Conservation (phyloP, 1,284 basidiomycete genomes). For the Cerioporus squamosus region DNA sequence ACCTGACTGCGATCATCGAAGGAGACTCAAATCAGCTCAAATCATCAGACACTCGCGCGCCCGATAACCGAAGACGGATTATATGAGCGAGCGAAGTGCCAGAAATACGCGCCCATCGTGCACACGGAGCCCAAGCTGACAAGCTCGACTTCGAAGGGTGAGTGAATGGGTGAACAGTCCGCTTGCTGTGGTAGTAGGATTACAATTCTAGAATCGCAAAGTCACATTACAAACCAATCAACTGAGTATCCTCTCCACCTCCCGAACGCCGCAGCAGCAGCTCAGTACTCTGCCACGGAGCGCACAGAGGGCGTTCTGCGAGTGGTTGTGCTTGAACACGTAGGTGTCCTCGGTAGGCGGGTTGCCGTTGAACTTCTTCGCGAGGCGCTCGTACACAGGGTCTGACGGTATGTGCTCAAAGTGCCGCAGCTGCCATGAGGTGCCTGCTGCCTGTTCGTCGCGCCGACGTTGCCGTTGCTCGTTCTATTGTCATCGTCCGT, state of each 20-base stretch:
- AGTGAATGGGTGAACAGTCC: too few species aligned
- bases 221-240: background rate
- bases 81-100: too few species aligned
- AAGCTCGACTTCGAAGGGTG: too few species aligned
- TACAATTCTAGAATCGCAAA: background rate
- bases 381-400: constrained; percentile 69
- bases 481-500: constrained; percentile 55
- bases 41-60: too few species aligned
- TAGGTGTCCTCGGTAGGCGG: constrained; percentile 73
- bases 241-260: background rate
- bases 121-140: too few species aligned
- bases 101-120: too few species aligned
- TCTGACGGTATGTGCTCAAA: constrained; percentile 75
- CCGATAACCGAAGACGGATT: too few species aligned
- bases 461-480: constrained; percentile 89
- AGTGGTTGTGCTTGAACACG: constrained; percentile 49
- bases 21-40: too few species aligned
- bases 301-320: constrained; percentile 2
- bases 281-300: background rate
- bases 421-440: constrained; percentile 78
- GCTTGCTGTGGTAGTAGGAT: too few species aligned
- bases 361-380: constrained; percentile 52
- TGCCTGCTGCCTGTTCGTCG: constrained; percentile 79
- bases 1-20: too few species aligned
- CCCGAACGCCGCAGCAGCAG: background rate